Base-by-base conservation (phyloP, 1,284 basidiomycete genomes). In the Erythrobasidium hasegawianum region DNA sequence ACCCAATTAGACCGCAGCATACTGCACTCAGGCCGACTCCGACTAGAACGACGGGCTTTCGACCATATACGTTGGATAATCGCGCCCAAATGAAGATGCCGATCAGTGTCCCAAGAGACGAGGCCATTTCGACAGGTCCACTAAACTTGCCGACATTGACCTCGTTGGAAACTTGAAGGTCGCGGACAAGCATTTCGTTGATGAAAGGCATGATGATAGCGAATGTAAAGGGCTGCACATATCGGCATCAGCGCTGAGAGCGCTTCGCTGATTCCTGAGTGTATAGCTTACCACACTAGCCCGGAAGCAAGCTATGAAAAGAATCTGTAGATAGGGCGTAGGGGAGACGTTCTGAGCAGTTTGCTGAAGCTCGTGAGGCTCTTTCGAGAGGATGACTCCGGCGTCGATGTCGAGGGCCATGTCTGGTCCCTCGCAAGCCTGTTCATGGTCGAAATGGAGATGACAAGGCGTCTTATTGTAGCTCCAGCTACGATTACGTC, bases 221-320 rank as follows among this genome's bases (percentile, higher is more conserved):
- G 20, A 59, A 59, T 14, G 20, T 18, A 11, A 59, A 24, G 13
- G 57, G 57, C 57, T 59, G 57, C n/a, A 11, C 52, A 7, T n/a
- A 27, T 18, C 3, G 24, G 27, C 55, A 20, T 14, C 18, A 57
- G 55, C 22, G 20, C 9, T 4, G 4, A 27, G 3, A 40, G 39
- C 9, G 3, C 33, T 5, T 11, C 11, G 33, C 33, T 33, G 33
- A 11, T 4, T 13, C 27, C 4, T 26, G n/a, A 18, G 10, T 5
- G 55, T 29, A 18, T 4, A 38, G 39, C 4, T 29, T 13, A 38
- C 27, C 55, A 33, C 22, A 38, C 26, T 57, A 2, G 55, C 27
- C 33, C 52, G 20, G 16, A 54, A 57, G n/a, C 27, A 33, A 9
- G 29, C 22, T 14, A 57, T 18, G 33, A 57, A 41, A 8, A 57